A percentile compares a stretch with the other conserved stretches of the same genome.
Evolutionary conservation across 345 rosid genomes (phyloP).

Genomic region (Populus nigra): DNA sequence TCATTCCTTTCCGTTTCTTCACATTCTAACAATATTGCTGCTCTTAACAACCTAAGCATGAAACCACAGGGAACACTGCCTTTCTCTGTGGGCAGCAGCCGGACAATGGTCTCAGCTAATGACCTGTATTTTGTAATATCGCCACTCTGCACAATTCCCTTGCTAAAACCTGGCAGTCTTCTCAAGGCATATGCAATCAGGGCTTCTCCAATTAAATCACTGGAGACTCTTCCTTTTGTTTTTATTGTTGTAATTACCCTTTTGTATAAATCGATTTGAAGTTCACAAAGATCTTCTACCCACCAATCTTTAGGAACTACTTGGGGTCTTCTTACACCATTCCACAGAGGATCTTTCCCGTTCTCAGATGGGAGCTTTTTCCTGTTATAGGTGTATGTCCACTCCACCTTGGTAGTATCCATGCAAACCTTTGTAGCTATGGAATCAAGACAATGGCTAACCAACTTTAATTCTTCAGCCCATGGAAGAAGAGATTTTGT

Average conservation of each 20-base stretch:
- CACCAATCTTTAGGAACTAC: constrained; percentile 53
- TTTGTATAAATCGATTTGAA: constrained; percentile 43
- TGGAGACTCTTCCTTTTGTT: constrained; percentile 24
- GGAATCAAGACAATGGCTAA: constrained; percentile 36
- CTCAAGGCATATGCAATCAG: constrained; percentile 40
- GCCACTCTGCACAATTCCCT: constrained; percentile 20
- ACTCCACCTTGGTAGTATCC: constrained; percentile 40
- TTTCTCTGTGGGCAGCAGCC: constrained; percentile 27
- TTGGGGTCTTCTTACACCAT: constrained; percentile 30
- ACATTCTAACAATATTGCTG: constrained; percentile 24
- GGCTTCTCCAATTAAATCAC: constrained; percentile 46
- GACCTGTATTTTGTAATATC: constrained; percentile 28
- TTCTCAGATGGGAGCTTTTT: constrained; percentile 40
- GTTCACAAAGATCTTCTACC: constrained; percentile 56
- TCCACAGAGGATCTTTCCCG: constrained; percentile 29
- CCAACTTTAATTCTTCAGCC: constrained; percentile 33
- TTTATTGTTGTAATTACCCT: constrained; percentile 40
- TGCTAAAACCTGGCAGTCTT: constrained; percentile 30
- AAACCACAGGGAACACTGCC: constrained; percentile 31
- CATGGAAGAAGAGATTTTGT: constrained; percentile 37
- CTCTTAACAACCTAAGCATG: constrained; percentile 32
- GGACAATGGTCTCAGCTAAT: constrained; percentile 23
- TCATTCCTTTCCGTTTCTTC: constrained; percentile 29
- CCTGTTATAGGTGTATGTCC: constrained; percentile 53
- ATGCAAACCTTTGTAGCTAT: constrained; percentile 46